A percentile compares a stretch with the other conserved stretches of the same genome.
Conservation (phyloP, 495 filamentous ascomycete species). For the Podospora appendiculata region DNA sequence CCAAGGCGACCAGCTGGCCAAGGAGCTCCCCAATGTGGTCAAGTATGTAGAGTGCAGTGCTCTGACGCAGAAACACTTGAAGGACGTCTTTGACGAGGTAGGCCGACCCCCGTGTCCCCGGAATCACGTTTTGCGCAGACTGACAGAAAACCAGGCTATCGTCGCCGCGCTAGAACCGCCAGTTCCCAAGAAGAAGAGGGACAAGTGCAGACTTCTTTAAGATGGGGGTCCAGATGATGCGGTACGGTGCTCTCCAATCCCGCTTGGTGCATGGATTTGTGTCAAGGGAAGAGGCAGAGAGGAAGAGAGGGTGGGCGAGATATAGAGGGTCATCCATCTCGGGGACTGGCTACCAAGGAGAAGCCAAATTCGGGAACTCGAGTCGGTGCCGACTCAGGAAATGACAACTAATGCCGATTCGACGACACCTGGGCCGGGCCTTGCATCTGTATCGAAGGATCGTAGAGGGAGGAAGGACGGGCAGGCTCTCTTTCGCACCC, state of each 20-base stretch:
- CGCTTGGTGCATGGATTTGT: conserved; percentile 1
- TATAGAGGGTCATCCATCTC: no score
- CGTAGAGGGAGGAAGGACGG: no score
- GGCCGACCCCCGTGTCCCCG: not conserved
- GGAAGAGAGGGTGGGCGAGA: not conserved
- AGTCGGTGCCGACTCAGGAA: no score
- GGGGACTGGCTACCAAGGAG: no score
- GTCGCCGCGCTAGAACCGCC: conserved; percentile 87
- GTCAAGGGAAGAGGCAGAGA: not conserved
- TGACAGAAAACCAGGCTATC: conserved; percentile 55
- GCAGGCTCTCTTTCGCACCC: no score
- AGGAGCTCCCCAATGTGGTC: conserved; percentile 78
- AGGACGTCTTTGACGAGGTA: conserved; percentile 99
- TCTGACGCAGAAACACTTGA: conserved; percentile 94
- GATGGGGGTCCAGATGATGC: not conserved
- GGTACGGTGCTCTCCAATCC: not conserved
- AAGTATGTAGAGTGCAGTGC: conserved; percentile 99
- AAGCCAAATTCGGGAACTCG: no score
- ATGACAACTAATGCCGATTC: no score
- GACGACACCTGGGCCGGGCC: no score
- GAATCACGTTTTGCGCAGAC: not conserved
- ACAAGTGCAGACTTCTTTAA: conserved; percentile 47
- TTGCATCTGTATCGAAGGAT: no score
- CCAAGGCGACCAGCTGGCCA: conserved; percentile 93
- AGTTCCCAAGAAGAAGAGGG: conserved; percentile 54